Conservation (phyloP, 2,329 filamentous ascomycete genomes). For the Aplosporella prunicola region DNA sequence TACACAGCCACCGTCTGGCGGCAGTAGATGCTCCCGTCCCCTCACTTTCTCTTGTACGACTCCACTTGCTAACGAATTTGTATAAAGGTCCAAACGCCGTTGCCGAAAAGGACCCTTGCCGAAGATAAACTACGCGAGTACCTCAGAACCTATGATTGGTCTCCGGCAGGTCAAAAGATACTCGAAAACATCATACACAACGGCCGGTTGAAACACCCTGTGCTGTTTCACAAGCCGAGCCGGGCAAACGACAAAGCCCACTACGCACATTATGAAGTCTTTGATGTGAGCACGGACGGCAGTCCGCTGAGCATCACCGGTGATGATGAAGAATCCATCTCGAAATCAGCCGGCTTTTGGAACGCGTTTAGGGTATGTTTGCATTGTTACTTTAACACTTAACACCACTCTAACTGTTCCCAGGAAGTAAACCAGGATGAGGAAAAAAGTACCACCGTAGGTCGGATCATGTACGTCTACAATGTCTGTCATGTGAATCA, state of each 20-base stretch:
- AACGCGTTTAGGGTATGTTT: constrained; percentile 19
- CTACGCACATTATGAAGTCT: constrained; percentile 47
- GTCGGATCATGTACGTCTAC: constrained; percentile 47
- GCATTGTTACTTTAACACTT: not conserved
- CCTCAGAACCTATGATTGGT: constrained; percentile 35
- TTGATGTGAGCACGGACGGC: constrained; percentile 44
- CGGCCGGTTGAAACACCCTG: constrained; percentile 33
- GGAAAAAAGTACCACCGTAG: constrained; percentile 39
- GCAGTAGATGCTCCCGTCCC: no score
- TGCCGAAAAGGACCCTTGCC: constrained; percentile 32
- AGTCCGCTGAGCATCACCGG: constrained; percentile 30
- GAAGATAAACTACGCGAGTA: constrained; percentile 38
- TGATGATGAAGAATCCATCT: constrained; percentile 18
- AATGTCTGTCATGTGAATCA: not conserved
- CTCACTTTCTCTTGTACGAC: no score
- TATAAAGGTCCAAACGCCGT: constrained; percentile 26
- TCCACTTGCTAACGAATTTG: no score
- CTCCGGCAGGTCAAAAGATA: constrained; percentile 31
- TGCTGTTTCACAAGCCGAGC: constrained; percentile 37
- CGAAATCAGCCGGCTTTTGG: constrained; percentile 25
- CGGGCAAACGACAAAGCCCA: constrained; percentile 33
- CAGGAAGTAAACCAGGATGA: constrained; percentile 28
- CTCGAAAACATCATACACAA: constrained; percentile 36
- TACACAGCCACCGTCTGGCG: no score
- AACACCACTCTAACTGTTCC: not conserved